These are phyloP conservation scores for Domatiomyces catenatus DNA, from an alignment of 2,329 filamentous ascomycete genomes.

Conservation along the genomic window DNA sequence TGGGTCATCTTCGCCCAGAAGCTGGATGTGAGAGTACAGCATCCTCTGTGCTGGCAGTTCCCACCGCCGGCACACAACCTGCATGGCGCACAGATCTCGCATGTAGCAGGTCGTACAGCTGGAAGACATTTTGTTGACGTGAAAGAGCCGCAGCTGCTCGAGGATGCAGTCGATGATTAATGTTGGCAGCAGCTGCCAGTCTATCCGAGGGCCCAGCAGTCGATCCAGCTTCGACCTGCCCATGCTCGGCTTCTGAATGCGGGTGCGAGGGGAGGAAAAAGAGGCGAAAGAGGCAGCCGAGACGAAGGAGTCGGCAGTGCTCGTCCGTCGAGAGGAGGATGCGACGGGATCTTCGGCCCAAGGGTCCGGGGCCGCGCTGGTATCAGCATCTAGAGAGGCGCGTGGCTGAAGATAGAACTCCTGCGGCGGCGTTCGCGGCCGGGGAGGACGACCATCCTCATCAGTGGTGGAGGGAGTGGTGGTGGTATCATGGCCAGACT, in stretches of 20 bases:
- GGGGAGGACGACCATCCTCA: not conserved
- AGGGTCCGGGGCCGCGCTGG: not conserved
- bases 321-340: not conserved
- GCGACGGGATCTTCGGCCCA: not conserved
- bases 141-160: constrained; percentile 33
- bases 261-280: not conserved
- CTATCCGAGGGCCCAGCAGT: not conserved
- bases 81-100: constrained; percentile 37
- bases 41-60: constrained; percentile 35
- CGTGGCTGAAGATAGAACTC: not conserved
- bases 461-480: not conserved
- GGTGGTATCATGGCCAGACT: not conserved
- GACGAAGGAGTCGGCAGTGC: not conserved
- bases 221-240: not conserved
- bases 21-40: constrained; percentile 36
- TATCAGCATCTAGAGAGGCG: not conserved
- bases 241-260: not conserved
- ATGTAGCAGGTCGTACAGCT: constrained; percentile 40
- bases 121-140: constrained; percentile 25
- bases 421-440: not conserved
- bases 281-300: not conserved
- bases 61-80: constrained; percentile 42
- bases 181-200: constrained; percentile 31
- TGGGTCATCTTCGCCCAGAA: constrained; percentile 33
- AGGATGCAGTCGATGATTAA: constrained; percentile 42